These are phyloP conservation scores for Balansia obtecta DNA, from an alignment of 2,329 filamentous ascomycete species.

Conservation along the genomic window DNA sequence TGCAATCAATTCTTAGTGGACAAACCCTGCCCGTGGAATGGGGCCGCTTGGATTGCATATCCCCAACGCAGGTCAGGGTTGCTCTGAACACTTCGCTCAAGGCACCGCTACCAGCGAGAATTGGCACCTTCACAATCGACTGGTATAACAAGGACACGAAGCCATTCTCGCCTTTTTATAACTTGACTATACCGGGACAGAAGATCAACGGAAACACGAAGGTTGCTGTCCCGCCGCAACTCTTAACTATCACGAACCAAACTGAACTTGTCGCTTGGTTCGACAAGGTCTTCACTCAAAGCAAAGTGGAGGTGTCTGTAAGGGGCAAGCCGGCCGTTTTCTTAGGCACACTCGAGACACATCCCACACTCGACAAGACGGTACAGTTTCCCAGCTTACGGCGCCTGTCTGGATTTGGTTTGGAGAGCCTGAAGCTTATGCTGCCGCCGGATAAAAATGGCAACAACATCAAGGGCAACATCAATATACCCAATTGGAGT, in stretches of 20 bases:
- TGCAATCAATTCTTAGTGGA: slow-evolving; percentile 29
- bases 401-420: slow-evolving; percentile 24
- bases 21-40: slow-evolving; percentile 26
- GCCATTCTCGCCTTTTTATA: slow-evolving; percentile 11
- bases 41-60: slow-evolving; percentile 22
- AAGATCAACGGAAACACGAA: slow-evolving; percentile 24
- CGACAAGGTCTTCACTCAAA: slow-evolving; percentile 25
- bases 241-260: slow-evolving; percentile 23
- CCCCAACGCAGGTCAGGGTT: slow-evolving; percentile 21
- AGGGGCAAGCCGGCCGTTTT: slow-evolving; percentile 24
- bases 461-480: slow-evolving; percentile 28
- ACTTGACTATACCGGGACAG: slow-evolving; percentile 8
- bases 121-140: slow-evolving; percentile 25
- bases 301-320: slow-evolving; percentile 23
- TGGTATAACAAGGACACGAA: slow-evolving; percentile 27
- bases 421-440: slow-evolving; percentile 26
- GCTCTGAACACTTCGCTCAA: slow-evolving; percentile 24
- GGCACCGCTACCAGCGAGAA: slow-evolving; percentile 23
- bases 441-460: slow-evolving; percentile 25
- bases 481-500: slow-evolving; percentile 33
- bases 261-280: slow-evolving; percentile 28
- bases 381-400: slow-evolving; percentile 27
- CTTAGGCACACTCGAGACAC: slow-evolving; percentile 26
- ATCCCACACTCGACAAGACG: slow-evolving; percentile 27
- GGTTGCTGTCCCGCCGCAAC: slow-evolving; percentile 22